Conservation (phyloP, 768 basidiomycete genomes). For the Lentinula edodes region DNA sequence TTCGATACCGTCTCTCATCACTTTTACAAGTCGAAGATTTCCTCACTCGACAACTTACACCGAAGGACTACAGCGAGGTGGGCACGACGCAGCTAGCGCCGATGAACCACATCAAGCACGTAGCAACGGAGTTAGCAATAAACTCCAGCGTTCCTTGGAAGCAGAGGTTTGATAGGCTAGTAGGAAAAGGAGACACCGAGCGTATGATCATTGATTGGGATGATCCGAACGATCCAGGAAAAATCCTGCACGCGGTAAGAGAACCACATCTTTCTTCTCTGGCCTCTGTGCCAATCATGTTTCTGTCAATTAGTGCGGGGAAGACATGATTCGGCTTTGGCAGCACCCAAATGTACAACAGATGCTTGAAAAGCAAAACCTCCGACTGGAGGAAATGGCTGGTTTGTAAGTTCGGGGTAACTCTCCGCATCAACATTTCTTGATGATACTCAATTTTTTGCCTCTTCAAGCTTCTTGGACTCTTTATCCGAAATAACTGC, state of each 20-base stretch:
- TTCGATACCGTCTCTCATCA: conserved; percentile 56
- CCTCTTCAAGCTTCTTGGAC: conserved; percentile 57
- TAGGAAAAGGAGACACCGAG: conserved; percentile 23
- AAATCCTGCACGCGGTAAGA: conserved; percentile 39
- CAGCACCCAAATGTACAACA: conserved; percentile 45
- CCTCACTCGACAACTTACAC: conserved; percentile 53
- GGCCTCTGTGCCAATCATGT: neutral
- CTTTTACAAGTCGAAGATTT: conserved; percentile 58
- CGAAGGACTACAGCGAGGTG: conserved; percentile 30
- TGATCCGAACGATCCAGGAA: conserved; percentile 51
- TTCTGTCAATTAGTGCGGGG: conserved; percentile 28
- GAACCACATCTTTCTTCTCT: neutral
- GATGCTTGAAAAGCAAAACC: conserved; percentile 45
- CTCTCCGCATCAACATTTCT: neutral
- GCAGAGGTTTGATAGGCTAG: conserved; percentile 32
- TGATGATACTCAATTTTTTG: neutral
- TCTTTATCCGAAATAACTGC: conserved; percentile 57
- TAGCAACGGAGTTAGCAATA: conserved; percentile 44
- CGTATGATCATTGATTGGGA: conserved; percentile 33
- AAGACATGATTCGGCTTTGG: conserved; percentile 67
- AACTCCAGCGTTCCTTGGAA: conserved; percentile 52
- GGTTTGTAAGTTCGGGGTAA: conserved; percentile 54
- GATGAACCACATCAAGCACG: conserved; percentile 17
- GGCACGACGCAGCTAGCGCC: conserved; percentile 21
- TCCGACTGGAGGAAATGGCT: conserved; percentile 61